Base-by-base conservation (phyloP, 208 protist genomes). In the Acanthamoeba castellanii region DNA sequence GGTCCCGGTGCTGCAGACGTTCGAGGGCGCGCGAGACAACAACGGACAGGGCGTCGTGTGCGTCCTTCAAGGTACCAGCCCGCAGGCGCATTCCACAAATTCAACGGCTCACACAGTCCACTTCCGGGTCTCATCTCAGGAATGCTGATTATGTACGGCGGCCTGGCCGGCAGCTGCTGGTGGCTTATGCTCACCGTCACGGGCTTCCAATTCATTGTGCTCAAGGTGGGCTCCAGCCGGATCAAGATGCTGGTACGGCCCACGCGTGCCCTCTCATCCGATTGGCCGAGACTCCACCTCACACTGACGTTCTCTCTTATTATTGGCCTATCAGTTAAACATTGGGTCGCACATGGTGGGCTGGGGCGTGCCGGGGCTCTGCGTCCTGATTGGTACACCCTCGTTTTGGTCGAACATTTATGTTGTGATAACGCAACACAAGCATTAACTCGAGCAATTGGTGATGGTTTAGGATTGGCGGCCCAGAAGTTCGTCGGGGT, bases 11-110 rank as follows among this genome's bases (percentile, higher is more conserved):
- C 52, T 87, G 6, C 78, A 87, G 78, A 64, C 78, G 52, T 92
- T 68, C 32, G 87, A 92, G 13, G n/a, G 66, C 6, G 87, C 87
- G 4, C 18, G 87, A 6, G 87, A 92, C 59, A 92, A 92, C 68
- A 37, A 30, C 57, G 87, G 87, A 6, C 87, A 92, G 87, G 87
- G 87, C n/a, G 87, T 92, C 32, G 87, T 92, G 42, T 92, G 87
- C 59, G 32, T 92, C 22, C 30, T 92, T 0, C 87, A 92, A 92
- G 87, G 87, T 92, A 37, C 78, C 5, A 47, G 2, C 14, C 32
- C 64, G 13, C 11, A 16, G 7, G 6, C n/a, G 55, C 11, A 25
- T 22, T 22, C 16, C 20, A 30, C 66, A 30, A 25, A 30, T 13
- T 74, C 66, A 1, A 0, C 37, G 1, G 20, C 8, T 78, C 22